Base-by-base conservation (phyloP, 2,329 filamentous ascomycete species). In the Aspergillus pseudotamarii region DNA sequence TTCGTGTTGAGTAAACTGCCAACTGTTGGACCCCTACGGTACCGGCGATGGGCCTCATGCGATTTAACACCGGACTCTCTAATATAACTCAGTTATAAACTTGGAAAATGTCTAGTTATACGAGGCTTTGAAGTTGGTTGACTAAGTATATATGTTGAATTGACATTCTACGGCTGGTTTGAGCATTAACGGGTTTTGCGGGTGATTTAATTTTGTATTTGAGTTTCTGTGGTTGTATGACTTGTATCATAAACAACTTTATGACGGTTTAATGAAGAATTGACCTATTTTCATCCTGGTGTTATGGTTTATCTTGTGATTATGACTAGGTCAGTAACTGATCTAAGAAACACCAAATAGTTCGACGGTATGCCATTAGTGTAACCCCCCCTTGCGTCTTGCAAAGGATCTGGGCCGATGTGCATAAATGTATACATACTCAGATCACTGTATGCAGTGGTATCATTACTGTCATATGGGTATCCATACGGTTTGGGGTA, bases 1-100 rank as follows among this genome's bases (percentile, higher is more conserved):
- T 88, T 68, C 79, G 76, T 59, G 83, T 88, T 28, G 64, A 70
- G 45, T 70, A 66, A 48, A n/a, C 4, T 19, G 38, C 8, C 23
- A 16, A n/a, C 26, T 19, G 26, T 50, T 19, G 12, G 26, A 9
- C 12, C 8, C 14, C 16, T 50, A 26, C 14, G 30, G 26, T 14
- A 19, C 23, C 6, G 10, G 19, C 19, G 2, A 50, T 28, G n/a
- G 41, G n/a, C 5, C n/a, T 46, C 10, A 21, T 46, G 16, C 8
- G 38, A 41, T 19, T 41, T 41, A n/a, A 41, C 19, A 19, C 38
- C 16, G 38, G 38, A 41, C 16, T 41, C 16, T 41, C 6, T 41
- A 9, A 41, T 41, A 41, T 41, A 41, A 41, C 38, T 41, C 23
- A 4, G 28, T 48, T 14, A 26, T 48, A 16, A 4, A 36, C 11